Base-by-base conservation (phyloP, 2,329 filamentous ascomycete species). In the Colletotrichum sublineola region DNA sequence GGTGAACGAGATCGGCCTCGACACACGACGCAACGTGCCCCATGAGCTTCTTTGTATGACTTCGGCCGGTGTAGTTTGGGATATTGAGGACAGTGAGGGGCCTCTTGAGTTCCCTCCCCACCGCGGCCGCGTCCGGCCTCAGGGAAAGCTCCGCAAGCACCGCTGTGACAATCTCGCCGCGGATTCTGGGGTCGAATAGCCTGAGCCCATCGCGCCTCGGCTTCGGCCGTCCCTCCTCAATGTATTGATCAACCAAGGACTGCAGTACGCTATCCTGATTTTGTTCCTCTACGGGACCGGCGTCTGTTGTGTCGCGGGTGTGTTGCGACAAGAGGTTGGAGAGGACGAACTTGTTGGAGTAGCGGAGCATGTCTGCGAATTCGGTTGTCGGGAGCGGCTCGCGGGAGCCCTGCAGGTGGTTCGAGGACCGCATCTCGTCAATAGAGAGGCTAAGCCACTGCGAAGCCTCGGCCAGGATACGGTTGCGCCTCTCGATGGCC, bases 1-100 rank as follows among this genome's bases (percentile, higher is more conserved):
- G 79, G 29, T 89, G 87, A 42, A 96, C 82, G 3, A 96, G 78
- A 75, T 96, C 90, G 3, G 93, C 91, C 8, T 83, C 83, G 7
- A 93, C 82, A 44, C 90, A 86, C 15, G 83, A 82, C 0, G 93
- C 92, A 55, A 92, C 83, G 63, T 89, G 86, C 71, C 89, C 86
- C 2, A 95, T 88, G n/a, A 93, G 46, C 56, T 73, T 77, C 33
- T 70, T 75, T 6, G 72, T 57, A 29, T 68, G 58, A 24, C 57
- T 63, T 20, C 61, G 60, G 6, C 80, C 80, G 61, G 77, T 78
- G 69, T 79, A 77, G 70, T 83, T 82, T 65, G 82, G 73, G 6
- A 83, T 76, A 18, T 80, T 75, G 42, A 83, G 73, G 5, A 84
- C 77, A 0, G 80, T 77, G n/a, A 82, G 77, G 0, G 81, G 81